A percentile compares a stretch with the other conserved stretches of the same genome.
Evolutionary conservation across 148 eudicot species (phyloP).

Genomic region (Simmondsia chinensis): DNA sequence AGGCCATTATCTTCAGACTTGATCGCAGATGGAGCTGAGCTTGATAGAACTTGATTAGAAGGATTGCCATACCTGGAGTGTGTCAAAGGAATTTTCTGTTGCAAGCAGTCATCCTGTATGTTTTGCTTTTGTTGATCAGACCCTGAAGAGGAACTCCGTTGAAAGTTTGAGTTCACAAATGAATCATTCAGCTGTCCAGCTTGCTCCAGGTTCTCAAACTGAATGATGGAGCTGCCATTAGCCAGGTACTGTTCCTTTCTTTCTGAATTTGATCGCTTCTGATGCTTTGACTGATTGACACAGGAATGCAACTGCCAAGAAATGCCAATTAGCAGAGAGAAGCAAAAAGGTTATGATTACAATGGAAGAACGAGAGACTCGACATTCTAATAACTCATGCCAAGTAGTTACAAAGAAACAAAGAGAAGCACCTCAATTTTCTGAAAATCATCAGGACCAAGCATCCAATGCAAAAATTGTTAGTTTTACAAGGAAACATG

Average conservation of each 20-base stretch:
- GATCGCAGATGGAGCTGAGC: conserved; percentile 19
- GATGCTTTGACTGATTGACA: conserved; percentile 29
- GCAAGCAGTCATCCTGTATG: conserved; percentile 24
- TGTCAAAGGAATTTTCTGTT: conserved; percentile 18
- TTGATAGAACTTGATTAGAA: conserved; percentile 26
- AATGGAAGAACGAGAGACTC: neutral
- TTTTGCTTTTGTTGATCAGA: conserved; percentile 23
- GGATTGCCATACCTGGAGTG: conserved; percentile 19
- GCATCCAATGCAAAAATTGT: too few species aligned
- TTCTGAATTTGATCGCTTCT: conserved; percentile 29
- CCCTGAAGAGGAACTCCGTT: conserved; percentile 20
- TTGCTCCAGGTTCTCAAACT: conserved; percentile 17
- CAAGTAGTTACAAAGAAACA: too few species aligned
- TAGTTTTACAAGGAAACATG: too few species aligned
- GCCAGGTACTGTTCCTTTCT: conserved; percentile 18
- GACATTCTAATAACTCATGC: too few species aligned
- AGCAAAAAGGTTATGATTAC: neutral
- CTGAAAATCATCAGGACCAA: too few species aligned
- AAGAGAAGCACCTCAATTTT: too few species aligned
- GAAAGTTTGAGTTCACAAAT: conserved; percentile 17
- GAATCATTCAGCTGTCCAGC: conserved; percentile 14
- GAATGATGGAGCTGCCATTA: conserved; percentile 21
- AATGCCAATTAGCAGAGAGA: conserved; percentile 6
- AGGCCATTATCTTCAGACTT: conserved; percentile 37
- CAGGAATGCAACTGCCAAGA: conserved; percentile 28